These are phyloP conservation scores for Rhododendron ovatum DNA, from an alignment of 148 eudicot genomes.

Conservation along the genomic window DNA sequence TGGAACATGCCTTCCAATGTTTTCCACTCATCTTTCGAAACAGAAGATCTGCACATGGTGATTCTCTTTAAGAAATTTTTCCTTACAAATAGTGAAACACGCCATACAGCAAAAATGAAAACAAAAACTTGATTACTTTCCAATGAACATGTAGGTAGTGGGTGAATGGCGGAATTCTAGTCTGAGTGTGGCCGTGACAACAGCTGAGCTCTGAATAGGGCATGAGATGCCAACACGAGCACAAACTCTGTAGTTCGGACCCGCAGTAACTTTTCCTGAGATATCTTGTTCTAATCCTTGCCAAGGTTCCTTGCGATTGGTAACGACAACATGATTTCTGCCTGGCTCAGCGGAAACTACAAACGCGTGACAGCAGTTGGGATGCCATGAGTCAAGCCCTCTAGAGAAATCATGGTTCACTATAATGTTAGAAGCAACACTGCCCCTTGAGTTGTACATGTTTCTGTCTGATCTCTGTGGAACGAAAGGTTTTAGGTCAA, in stretches of 20 bases:
- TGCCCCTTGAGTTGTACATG: constrained; percentile 18
- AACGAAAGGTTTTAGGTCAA: constrained; percentile 1
- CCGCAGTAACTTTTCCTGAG: constrained; percentile 48
- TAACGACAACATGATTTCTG: constrained; percentile 47
- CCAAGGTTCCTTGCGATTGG: constrained; percentile 63
- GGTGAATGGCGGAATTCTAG: constrained; percentile 35
- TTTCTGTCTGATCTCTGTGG: constrained; percentile 37
- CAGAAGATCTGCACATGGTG: constrained; percentile 38
- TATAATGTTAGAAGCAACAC: constrained; percentile 41
- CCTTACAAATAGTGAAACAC: not conserved
- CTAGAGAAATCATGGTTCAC: constrained; percentile 72
- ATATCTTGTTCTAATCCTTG: constrained; percentile 86
- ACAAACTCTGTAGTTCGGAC: constrained; percentile 47
- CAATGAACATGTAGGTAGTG: constrained; percentile 50
- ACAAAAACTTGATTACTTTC: constrained; percentile 33
- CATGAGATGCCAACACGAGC: constrained; percentile 65
- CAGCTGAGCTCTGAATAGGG: constrained; percentile 31
- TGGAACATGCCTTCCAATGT: constrained; percentile 63
- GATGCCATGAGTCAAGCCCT: constrained; percentile 73
- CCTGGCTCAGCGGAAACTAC: constrained; percentile 44
- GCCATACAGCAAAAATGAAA: not conserved
- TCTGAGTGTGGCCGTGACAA: constrained; percentile 61
- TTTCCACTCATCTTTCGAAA: constrained; percentile 50
- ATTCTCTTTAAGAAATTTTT: not conserved
- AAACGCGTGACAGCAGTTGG: constrained; percentile 61